A percentile compares a stretch with the other conserved stretches of the same genome.
Evolutionary conservation across 2,329 filamentous ascomycete species (phyloP).

Genomic region (Fusarium nisikadoi): DNA sequence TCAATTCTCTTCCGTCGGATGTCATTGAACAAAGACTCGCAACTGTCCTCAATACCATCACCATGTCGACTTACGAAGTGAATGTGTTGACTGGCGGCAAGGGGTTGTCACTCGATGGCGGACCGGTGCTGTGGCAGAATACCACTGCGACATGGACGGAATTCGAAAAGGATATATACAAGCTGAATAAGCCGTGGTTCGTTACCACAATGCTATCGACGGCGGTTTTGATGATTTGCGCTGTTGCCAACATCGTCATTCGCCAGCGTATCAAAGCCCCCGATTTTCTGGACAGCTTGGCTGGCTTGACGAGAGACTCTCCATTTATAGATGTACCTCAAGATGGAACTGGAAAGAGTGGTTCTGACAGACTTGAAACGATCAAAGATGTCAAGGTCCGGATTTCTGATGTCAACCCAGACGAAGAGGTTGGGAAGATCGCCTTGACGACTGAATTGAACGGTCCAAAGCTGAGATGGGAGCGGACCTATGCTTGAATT

Average conservation of each 20-base stretch:
- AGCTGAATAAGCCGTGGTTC: neutral
- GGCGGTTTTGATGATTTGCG: neutral
- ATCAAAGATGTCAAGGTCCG: neutral
- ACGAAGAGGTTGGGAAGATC: neutral
- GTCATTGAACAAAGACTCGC: neutral
- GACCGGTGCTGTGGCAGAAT: neutral
- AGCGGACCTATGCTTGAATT: accelerated
- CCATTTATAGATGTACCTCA: neutral
- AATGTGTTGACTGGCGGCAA: neutral
- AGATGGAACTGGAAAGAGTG: neutral
- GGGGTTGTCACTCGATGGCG: neutral
- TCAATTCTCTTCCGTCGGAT: accelerated
- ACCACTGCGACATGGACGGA: neutral
- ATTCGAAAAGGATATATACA: accelerated
- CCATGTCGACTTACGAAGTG: accelerated
- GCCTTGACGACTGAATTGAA: neutral
- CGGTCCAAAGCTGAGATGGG: neutral
- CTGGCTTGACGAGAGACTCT: neutral
- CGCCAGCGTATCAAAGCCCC: neutral
- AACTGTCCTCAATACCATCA: neutral
- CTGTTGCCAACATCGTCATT: accelerated
- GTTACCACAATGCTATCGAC: accelerated
- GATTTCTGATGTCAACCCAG: neutral
- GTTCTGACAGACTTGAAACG: neutral
- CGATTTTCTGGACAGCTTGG: accelerated